Percentiles rank a stretch among this genome's conserved stretches.
phyloP scores from a whole-genome alignment of 192 early-diverging fungal species.

The Phycomyces blakesleeanus region DNA sequence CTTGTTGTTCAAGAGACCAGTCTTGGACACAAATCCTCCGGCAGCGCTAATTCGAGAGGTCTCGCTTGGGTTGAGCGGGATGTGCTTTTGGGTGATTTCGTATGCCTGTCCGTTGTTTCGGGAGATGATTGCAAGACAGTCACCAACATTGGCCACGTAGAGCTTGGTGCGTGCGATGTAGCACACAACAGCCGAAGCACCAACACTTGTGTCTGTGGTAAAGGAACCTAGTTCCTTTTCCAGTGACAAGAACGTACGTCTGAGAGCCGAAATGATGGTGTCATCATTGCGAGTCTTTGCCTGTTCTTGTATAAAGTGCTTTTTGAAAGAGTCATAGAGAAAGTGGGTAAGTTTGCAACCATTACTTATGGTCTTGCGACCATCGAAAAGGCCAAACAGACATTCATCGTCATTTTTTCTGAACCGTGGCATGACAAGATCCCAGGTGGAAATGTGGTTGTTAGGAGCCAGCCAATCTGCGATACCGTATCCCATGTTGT shows the following conservation, averaged over 20 bases:
- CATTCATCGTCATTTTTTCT: conserved; percentile 81
- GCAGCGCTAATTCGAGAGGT: conserved; percentile 70
- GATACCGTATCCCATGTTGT: conserved; percentile 82
- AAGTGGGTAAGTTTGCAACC: conserved; percentile 56
- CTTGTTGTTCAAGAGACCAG: conserved; percentile 72
- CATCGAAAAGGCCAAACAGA: conserved; percentile 86
- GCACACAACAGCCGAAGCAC: conserved; percentile 74
- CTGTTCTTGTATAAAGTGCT: conserved; percentile 70
- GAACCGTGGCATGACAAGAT: conserved; percentile 81
- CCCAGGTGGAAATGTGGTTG: conserved; percentile 77
- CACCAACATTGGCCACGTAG: conserved; percentile 85
- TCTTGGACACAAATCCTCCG: conserved; percentile 76
- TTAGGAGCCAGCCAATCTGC: conserved; percentile 72
- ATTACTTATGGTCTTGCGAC: conserved; percentile 45
- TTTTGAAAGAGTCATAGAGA: conserved; percentile 67
- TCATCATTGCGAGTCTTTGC: conserved; percentile 61
- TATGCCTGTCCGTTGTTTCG: conserved; percentile 58
- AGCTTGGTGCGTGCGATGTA: conserved; percentile 74
- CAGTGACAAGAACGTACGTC: conserved; percentile 73
- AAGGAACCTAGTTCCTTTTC: conserved; percentile 70
- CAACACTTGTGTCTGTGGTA: conserved; percentile 30
- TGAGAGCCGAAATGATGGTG: conserved; percentile 61
- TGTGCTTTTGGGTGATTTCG: conserved; percentile 72
- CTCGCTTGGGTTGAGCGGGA: conserved; percentile 64
- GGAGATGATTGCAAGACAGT: conserved; percentile 75